Conservation (phyloP, 2,329 filamentous ascomycete species). For the Cordyceps javanica region DNA sequence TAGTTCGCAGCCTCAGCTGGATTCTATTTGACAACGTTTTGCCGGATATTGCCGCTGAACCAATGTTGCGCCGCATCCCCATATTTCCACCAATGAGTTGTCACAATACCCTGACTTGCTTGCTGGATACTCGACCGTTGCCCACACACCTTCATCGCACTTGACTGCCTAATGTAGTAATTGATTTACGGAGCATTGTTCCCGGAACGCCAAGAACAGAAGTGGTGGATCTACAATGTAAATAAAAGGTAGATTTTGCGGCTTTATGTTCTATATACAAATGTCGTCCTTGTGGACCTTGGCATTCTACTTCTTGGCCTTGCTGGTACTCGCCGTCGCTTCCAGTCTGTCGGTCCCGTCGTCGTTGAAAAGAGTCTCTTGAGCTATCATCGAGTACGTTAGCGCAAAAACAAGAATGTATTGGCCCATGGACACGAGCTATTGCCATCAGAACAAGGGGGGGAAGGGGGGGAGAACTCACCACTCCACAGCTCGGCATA, state of each 20-base stretch:
- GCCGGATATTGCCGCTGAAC: neutral
- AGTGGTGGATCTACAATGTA: neutral
- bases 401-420: constrained; percentile 11
- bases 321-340: constrained; percentile 15
- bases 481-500: constrained; percentile 90
- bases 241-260: neutral
- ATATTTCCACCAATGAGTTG: neutral
- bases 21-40: neutral
- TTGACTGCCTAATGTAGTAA: neutral
- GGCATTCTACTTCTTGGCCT: constrained; percentile 24
- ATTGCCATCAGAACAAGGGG: too few species aligned
- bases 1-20: neutral
- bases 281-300: neutral
- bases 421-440: neutral
- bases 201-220: neutral
- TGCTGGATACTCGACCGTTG: neutral
- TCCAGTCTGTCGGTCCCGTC: constrained; percentile 32
- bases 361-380: constrained; percentile 53
- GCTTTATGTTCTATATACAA: constrained; percentile 1
- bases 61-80: neutral
- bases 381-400: constrained; percentile 37
- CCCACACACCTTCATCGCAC: neutral
- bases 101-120: neutral
- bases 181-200: neutral
- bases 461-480: constrained; percentile 37